These are phyloP conservation scores for Colletotrichum truncatum DNA, from an alignment of 2,329 filamentous ascomycete species.

Conservation along the genomic window DNA sequence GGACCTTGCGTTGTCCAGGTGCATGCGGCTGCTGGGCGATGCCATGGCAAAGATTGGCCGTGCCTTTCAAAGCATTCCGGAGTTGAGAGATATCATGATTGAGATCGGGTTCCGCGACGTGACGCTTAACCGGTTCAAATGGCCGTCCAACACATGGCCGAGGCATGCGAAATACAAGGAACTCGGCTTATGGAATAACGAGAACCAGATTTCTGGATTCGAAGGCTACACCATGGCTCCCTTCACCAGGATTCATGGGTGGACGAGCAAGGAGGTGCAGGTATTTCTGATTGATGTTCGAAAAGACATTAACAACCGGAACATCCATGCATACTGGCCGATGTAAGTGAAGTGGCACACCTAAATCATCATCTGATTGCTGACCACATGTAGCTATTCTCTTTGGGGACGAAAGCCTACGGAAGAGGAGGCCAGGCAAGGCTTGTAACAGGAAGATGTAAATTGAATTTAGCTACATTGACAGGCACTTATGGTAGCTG, in stretches of 20 bases:
- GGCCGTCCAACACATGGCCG: slow-evolving; percentile 38
- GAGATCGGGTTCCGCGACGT: slow-evolving; percentile 36
- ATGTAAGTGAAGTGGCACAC: slow-evolving; percentile 31
- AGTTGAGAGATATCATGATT: slow-evolving; percentile 34
- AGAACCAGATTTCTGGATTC: slow-evolving; percentile 30
- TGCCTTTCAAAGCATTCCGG: slow-evolving; percentile 35
- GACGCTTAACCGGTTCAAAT: slow-evolving; percentile 30
- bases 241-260: slow-evolving; percentile 35
- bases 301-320: slow-evolving; percentile 34
- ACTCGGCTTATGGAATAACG: slow-evolving; percentile 31
- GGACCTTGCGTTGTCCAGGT: slow-evolving; percentile 33
- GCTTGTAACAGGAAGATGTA: no score
- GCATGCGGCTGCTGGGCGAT: slow-evolving; percentile 38
- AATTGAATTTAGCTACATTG: no score
- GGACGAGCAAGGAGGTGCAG: slow-evolving; percentile 33
- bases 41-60: slow-evolving; percentile 34
- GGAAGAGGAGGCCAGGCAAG: no score
- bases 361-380: background rate
- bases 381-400: background rate
- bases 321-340: slow-evolving; percentile 41
- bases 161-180: slow-evolving; percentile 34
- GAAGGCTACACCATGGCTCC: slow-evolving; percentile 34
- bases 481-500: no score
- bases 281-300: slow-evolving; percentile 26
- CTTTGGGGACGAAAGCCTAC: background rate